These are phyloP conservation scores for Candida lessepsii DNA, from an alignment of 805 yeast species.

Conservation along the genomic window DNA sequence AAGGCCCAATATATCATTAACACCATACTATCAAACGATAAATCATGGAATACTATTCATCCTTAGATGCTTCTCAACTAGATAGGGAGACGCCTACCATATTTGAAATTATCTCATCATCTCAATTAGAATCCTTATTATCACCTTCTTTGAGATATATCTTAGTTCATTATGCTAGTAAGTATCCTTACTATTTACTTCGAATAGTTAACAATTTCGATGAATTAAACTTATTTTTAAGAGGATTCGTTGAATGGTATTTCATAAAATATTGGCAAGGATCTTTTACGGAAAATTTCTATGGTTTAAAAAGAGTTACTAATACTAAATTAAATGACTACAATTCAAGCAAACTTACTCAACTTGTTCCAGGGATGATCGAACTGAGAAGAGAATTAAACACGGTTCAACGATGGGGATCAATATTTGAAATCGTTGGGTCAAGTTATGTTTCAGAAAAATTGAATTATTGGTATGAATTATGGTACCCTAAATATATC, in stretches of 20 bases:
- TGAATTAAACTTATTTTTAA: slow-evolving; percentile 61
- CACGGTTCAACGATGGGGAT: slow-evolving; percentile 48
- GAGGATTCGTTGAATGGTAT: slow-evolving; percentile 68
- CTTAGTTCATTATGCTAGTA: slow-evolving; percentile 74
- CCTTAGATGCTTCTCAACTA: slow-evolving; percentile 72
- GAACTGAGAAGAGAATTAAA: slow-evolving; percentile 55
- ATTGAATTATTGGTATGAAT: slow-evolving; percentile 61
- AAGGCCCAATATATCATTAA: too few species aligned
- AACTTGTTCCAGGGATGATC: slow-evolving; percentile 39
- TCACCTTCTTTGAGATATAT: slow-evolving; percentile 83
- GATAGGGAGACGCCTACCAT: slow-evolving; percentile 80
- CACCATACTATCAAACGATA: too few species aligned
- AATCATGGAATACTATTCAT: slow-evolving; percentile 74
- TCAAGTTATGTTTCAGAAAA: slow-evolving; percentile 70
- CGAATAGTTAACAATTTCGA: slow-evolving; percentile 68
- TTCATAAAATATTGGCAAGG: slow-evolving; percentile 75
- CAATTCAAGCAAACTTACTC: slow-evolving; percentile 33
- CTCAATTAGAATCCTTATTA: slow-evolving; percentile 71
- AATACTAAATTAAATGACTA: slow-evolving; percentile 33
- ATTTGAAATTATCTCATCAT: slow-evolving; percentile 82
- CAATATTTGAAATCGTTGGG: slow-evolving; percentile 61
- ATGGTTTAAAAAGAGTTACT: slow-evolving; percentile 73
- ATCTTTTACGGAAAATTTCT: slow-evolving; percentile 87
- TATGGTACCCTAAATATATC: slow-evolving; percentile 56
- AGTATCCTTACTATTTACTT: slow-evolving; percentile 69